phyloP scores from a whole-genome alignment of 352 stramenopile genomes.

The Pelagophyceae sp. region DNA sequence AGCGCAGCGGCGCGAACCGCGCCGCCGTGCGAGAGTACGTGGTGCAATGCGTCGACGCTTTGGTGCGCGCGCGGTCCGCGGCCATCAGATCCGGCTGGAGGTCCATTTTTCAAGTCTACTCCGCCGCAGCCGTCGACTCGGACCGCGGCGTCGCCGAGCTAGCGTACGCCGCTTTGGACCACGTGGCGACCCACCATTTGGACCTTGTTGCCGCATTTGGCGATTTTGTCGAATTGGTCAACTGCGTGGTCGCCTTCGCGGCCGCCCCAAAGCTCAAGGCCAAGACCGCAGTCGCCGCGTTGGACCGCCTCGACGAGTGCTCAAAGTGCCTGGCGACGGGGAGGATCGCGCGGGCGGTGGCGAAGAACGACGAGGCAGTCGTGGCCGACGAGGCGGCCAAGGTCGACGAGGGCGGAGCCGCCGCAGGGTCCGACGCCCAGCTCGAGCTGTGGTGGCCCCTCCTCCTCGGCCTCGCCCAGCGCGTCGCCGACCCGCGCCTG shows the following conservation, averaged over 20 bases:
- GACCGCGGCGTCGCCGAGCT: conserved; percentile 35
- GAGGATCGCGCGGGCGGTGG: background rate
- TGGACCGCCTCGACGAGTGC: conserved; percentile 31
- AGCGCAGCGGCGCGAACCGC: background rate
- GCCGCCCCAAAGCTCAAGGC: conserved; percentile 50
- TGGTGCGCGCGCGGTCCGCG: conserved; percentile 68
- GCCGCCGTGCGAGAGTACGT: conserved; percentile 72
- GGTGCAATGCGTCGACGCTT: conserved; percentile 74
- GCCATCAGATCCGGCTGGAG: conserved; percentile 85
- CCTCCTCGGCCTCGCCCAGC: conserved; percentile 84
- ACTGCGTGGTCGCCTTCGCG: conserved; percentile 48
- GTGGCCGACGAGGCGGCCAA: no score
- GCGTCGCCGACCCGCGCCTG: conserved; percentile 74
- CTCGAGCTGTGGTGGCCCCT: conserved; percentile 90
- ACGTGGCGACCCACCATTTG: conserved; percentile 61
- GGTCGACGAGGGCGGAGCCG: background rate
- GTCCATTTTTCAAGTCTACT: conserved; percentile 80
- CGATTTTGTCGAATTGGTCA: conserved; percentile 71
- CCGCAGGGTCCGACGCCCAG: conserved; percentile 34
- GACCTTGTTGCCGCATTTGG: conserved; percentile 65
- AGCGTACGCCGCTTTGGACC: conserved; percentile 44
- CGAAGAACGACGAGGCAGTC: background rate
- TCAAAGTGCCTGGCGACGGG: conserved; percentile 30
- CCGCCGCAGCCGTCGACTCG: conserved; percentile 55
- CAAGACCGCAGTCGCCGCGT: conserved; percentile 27